Evolutionary conservation across 495 filamentous ascomycete species (phyloP).

Genomic region (Trichoderma reesei): DNA sequence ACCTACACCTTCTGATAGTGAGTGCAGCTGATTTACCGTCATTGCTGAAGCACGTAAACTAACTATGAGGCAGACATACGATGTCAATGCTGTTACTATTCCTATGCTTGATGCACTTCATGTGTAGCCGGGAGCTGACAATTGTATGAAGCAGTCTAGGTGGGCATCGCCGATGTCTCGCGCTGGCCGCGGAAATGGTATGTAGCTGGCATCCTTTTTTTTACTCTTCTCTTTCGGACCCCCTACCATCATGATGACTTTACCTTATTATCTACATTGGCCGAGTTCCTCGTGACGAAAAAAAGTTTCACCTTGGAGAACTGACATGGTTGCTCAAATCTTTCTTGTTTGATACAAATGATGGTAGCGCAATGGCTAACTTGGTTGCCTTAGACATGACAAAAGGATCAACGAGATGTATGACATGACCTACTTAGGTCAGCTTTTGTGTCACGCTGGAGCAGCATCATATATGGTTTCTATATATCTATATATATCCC

Average conservation of each 20-base stretch:
- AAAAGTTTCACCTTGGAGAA: constrained; percentile 87
- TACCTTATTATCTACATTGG: constrained; percentile 62
- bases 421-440: too few species aligned
- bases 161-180: neutral
- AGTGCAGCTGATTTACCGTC: constrained; percentile 31
- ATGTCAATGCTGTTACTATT: neutral
- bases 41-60: constrained; percentile 19
- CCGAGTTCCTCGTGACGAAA: constrained; percentile 66
- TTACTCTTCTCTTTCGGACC: constrained; percentile 6
- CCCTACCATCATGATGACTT: constrained; percentile 60
- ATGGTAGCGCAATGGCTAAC: neutral
- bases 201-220: constrained; percentile 15
- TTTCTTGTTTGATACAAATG: neutral
- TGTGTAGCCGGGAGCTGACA: neutral
- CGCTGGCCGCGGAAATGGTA: constrained; percentile 10
- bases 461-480: too few species aligned
- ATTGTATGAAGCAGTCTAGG: neutral
- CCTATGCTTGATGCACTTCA: neutral
- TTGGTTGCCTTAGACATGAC: neutral
- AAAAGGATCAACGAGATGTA: neutral
- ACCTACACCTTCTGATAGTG: constrained; percentile 88
- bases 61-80: neutral
- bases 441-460: too few species aligned
- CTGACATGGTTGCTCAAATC: constrained; percentile 46
- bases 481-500: too few species aligned